Base-by-base conservation (phyloP, 192 early-diverging fungal genomes). In the Entomortierella beljakovae region DNA sequence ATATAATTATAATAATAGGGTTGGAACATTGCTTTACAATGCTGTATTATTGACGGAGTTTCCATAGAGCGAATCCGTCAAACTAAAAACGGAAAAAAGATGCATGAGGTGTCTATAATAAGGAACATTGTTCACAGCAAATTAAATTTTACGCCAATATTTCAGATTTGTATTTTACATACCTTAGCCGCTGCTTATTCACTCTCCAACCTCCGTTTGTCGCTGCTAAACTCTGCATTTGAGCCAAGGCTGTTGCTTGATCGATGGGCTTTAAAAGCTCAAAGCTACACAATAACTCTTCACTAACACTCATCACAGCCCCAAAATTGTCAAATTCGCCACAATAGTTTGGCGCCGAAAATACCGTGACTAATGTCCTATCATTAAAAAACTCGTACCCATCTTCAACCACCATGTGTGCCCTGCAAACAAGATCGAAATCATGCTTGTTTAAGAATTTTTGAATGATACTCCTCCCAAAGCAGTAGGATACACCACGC, bases 331-430 rank as follows among this genome's bases (percentile, higher is more conserved):
- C 95, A 83, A 98, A 98, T 85, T 98, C 97, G 62, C 96, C 96
- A 77, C 97, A 99, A 81, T 97, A 97, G 81, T 99, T 97, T 57
- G 97, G 96, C 10, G 97, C 97, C 6, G 93, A 94, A 65, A 98
- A 98, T 9, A 98, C 87, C 6, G 97, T 98, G 2, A 98, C 97
- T 63, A 98, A 81, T 28, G 90, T 90, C 29, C 95, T 89, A 50
- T 95, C 91, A 57, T 92, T 89, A 83, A 96, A 98, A 65, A 98
- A 98, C 85, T 98, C 95, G 82, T 97, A 98, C n/a, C 96, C 96
- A 80, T 95, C 96, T 72, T 98, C 96, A 43, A 98, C 96, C 13
- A 98, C 95, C 92, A 95, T 94, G 82, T 98, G 97, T 3, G 97
- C 96, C 28, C 95, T 89, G 61, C 93, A 94, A 55, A 98, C 92